Conservation (phyloP, 345 rosid species). For the Balakata baccata region DNA sequence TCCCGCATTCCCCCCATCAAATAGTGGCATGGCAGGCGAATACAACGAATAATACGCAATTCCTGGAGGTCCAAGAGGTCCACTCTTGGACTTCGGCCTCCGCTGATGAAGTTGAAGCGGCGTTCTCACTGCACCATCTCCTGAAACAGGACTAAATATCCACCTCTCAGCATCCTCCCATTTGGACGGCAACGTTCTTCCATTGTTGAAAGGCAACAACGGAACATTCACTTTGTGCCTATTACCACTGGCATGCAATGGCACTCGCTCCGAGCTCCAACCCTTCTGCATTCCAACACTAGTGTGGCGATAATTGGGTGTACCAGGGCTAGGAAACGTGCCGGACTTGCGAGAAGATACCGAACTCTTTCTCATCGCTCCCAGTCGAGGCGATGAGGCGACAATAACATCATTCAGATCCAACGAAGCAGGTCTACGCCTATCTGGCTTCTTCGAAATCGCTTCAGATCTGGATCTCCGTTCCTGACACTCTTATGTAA, state of each 20-base stretch:
- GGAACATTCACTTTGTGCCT: conserved; percentile 55
- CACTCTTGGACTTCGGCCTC: conserved; percentile 92
- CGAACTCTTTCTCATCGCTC: conserved; percentile 46
- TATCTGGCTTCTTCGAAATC: conserved; percentile 50
- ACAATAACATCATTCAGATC: conserved; percentile 63
- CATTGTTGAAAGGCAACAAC: conserved; percentile 59
- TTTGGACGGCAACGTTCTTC: conserved; percentile 83
- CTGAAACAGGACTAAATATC: conserved; percentile 88
- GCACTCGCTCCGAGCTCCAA: conserved; percentile 93
- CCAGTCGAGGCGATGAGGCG: conserved; percentile 63
- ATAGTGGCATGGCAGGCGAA: conserved; percentile 68
- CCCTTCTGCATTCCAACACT: conserved; percentile 76
- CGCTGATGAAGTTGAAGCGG: conserved; percentile 51
- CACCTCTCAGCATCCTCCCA: conserved; percentile 99
- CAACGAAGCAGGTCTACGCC: conserved; percentile 66
- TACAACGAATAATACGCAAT: conserved; percentile 61
- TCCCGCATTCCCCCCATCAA: conserved; percentile 49
- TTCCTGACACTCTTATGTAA: conserved; percentile 64
- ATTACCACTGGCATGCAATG: conserved; percentile 50
- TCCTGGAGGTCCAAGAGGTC: conserved; percentile 96
- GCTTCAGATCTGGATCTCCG: conserved; percentile 77
- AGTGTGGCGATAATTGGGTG: conserved; percentile 58
- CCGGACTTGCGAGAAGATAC: conserved; percentile 51
- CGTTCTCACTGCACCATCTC: conserved; percentile 51
- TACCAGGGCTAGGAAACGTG: conserved; percentile 84